Evolutionary conservation across 75 land plant species (phyloP), one percentile per base, ranked within the genome.

Genomic region (Pinus taeda): DNA sequence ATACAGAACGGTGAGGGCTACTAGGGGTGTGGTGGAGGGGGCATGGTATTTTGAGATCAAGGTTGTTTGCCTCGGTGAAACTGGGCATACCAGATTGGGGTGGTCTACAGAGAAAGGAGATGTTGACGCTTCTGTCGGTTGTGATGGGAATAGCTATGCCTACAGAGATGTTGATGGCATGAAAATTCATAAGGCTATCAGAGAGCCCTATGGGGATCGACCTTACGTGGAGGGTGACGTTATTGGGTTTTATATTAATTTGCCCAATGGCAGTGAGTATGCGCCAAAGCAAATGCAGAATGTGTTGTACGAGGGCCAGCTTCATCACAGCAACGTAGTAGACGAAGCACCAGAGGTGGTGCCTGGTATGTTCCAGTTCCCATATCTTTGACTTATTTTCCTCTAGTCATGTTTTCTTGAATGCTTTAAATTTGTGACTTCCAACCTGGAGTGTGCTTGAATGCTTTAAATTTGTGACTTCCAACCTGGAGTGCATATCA

Each of bases 71-170:
- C 83, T 97, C 72, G 99, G 99, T 6, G 79, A 81, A 75, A 89
- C 93, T 0, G 99, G 98, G 66, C 99, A 97, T 76, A 94, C 99
- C 1, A 81, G 99, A 79, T 77, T 97, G 1, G 99, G 99, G 22
- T 97, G 95, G 95, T 81, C 96, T n/a, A 94, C 90, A 21, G 90
- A 88, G 85, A 97, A 94, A 65, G 99, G 95, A 53, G 99, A 94
- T 66, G 72, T 97, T 81, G 93, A 97, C 76, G 95, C 95, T 45
- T 97, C 99, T 11, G 97, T 97, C 0, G 99, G 99, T 14, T 94
- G 85, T 77, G 99, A 94, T 79, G 84, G 62, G 17, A 82, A 97
- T 73, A 93, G 99, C 71, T 97, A 85, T 76, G 97, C 90, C 30
- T 95, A 91, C 78, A 84, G 99, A 76, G 99, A 97, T 78, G 75